Evolutionary conservation across 2,329 filamentous ascomycete species (phyloP).

Genomic region (Fusarium sp.): DNA sequence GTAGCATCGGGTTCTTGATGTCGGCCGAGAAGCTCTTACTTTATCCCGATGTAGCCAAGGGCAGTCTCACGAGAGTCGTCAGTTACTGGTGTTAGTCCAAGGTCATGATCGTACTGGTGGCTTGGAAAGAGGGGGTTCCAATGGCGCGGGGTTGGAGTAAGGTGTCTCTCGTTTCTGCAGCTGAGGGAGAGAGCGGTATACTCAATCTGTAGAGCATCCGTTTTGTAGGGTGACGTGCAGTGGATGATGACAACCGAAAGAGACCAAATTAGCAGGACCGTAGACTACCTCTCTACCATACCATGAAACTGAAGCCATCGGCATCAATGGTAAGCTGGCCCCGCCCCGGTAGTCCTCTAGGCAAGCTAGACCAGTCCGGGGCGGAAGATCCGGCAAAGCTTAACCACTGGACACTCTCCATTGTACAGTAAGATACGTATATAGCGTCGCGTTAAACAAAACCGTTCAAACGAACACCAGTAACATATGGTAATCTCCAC

Average conservation of each 20-base stretch:
- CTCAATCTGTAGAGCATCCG: neutral
- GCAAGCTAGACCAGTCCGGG: constrained; percentile 28
- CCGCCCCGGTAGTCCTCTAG: neutral
- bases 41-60: constrained; percentile 10
- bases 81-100: neutral
- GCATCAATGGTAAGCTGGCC: constrained; percentile 25
- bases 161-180: neutral
- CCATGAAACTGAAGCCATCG: constrained; percentile 8
- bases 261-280: neutral
- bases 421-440: neutral
- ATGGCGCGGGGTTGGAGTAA: constrained; percentile 19
- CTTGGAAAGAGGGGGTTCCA: constrained; percentile 14
- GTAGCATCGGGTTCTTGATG: constrained; percentile 26
- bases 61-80: neutral
- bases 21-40: constrained; percentile 26
- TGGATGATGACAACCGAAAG: constrained; percentile 30
- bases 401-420: constrained; percentile 5
- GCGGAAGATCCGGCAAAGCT: constrained; percentile 43
- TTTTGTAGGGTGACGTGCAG: constrained; percentile 35
- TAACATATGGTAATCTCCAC: neutral
- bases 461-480: constrained; percentile 1
- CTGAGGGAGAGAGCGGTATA: neutral
- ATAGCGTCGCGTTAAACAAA: neutral
- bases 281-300: neutral
- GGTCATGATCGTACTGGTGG: neutral